Evolutionary conservation across 768 basidiomycete species (phyloP), one percentile per base, ranked within the genome.

Genomic region (Russula compacta): DNA sequence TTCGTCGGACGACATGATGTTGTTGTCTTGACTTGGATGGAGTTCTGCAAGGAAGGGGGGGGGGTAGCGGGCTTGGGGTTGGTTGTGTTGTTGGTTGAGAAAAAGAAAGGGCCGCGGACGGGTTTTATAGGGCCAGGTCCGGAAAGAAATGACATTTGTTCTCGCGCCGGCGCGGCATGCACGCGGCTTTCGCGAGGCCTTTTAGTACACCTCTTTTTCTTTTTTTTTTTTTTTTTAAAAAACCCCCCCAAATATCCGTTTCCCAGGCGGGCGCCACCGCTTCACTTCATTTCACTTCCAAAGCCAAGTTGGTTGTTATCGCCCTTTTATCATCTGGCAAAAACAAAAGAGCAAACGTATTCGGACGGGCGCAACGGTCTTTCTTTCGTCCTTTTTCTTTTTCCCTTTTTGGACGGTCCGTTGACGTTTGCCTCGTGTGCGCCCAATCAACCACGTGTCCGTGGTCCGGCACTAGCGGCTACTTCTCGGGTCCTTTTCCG

Each of bases 401-500:
- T 59, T n/a, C 29, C 33, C 15, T 17, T 54, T 60, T 32, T 7
- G 56, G 21, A 21, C 12, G 44, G 3, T 7, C 24, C 40, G 39
- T 55, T 59, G 52, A 60, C 53, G 39, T 56, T 21, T 24, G 60
- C 60, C 60, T 56, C 55, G 60, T 61, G 60, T 29, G 33, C n/a
- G 1, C 12, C 47, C 58, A 61, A 61, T 61, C 60, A 61, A 17
- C 60, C 60, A 61, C 60, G 60, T 61, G 60, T 56, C 60, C 60
- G 53, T 17, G 53, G 38, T 32, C 47, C 19, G 9, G 38, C 46
- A 52, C 21, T 19, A 47, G 32, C 48, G 24, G 32, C 14, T 8
- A n/a, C 33, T 53, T 53, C 50, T 51, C 32, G 19, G 48, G 32
- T 43, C 33, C 40, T 32, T 50, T 35, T 42, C 57, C 40, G 33